Evolutionary conservation across 2,329 filamentous ascomycete genomes (phyloP), one percentile per base, ranked within the genome.

Genomic region (Nemania abortiva): DNA sequence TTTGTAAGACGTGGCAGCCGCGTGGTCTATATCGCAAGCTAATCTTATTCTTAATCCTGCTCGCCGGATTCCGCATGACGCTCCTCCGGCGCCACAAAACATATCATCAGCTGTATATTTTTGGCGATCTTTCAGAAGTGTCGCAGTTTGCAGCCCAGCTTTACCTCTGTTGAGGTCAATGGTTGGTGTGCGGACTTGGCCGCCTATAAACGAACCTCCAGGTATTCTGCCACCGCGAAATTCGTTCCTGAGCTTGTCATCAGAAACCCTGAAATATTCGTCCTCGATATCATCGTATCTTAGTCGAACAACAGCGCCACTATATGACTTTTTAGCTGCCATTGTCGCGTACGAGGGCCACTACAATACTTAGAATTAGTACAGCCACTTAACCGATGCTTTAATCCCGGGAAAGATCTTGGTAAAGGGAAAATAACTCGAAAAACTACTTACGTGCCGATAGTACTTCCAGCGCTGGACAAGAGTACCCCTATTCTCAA

Each of bases 1-100:
- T 0, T 77, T 65, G 59, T 92, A 90, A 0, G 90, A 89, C 0
- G 79, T 61, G 69, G 86, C 86, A 0, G 91, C 90, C 9, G 82
- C 76, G 0, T 74, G 22, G 62, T 88, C 86, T 9, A 86, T 82
- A 73, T 97, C 93, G 6, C 94, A 86, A 0, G 88, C 90, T 77
- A 87, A 89, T 15, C 81, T 79, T 0, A 92, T 74, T 1, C 82
- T 78, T 2, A 94, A 79, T 0, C 91, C 91, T 0, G 84, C 84
- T 15, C 78, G 77, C 22, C 82, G 76, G 0, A 91, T 91, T 0
- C 91, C 93, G 2, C 86, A 82, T 0, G 91, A 92, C 0, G 88
- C 87, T 4, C 93, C 93, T 0, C 93, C 92, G 1, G 87, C 91
- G 1, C 93, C 92, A 39, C 88, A 91, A 71, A 93, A 96, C 0